phyloP scores from a whole-genome alignment of 2,329 filamentous ascomycete genomes.

The Boeremia exigua region DNA sequence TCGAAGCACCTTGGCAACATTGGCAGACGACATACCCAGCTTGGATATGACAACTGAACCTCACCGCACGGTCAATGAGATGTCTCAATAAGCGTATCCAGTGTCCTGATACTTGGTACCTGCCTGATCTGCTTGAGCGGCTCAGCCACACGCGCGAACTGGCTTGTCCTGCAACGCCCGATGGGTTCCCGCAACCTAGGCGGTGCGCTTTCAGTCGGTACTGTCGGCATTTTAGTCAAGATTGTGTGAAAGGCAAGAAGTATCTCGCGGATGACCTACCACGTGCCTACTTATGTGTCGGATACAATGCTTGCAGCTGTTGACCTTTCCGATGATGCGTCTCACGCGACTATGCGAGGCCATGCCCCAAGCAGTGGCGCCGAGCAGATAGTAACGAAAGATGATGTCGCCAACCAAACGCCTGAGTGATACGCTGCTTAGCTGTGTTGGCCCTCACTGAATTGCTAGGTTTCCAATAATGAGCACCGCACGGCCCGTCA shows the following conservation, averaged over 20 bases:
- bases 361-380: constrained; percentile 8
- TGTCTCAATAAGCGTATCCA: neutral
- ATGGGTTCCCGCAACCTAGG: neutral
- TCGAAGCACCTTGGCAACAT: constrained; percentile 7
- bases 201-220: neutral
- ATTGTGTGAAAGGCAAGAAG: neutral
- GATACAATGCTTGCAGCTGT: neutral
- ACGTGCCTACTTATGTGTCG: neutral
- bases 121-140: neutral
- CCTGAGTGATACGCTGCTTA: neutral
- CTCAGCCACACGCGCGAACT: neutral
- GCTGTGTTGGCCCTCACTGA: neutral
- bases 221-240: neutral
- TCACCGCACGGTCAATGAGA: neutral
- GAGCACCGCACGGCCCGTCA: neutral
- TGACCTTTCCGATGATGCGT: neutral
- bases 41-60: neutral
- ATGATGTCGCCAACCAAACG: neutral
- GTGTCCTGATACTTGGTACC: neutral
- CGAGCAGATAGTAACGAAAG: neutral
- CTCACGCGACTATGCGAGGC: neutral
- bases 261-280: neutral
- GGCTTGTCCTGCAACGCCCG: neutral
- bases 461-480: neutral
- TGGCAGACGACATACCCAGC: constrained; percentile 6